Conservation (phyloP, 805 yeast genomes). For the Candida tallmaniae region DNA sequence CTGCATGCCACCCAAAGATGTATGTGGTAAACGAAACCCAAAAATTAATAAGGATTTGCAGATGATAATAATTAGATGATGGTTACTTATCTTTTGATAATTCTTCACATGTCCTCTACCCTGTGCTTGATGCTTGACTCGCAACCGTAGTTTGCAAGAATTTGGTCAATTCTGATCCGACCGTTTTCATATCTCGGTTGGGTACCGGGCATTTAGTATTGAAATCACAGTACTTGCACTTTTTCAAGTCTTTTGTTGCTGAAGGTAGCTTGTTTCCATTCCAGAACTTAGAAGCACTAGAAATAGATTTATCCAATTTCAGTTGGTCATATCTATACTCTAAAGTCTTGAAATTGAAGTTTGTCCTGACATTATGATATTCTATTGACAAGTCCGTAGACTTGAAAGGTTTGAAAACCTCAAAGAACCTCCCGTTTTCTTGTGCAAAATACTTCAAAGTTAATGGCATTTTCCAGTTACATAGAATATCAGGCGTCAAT, state of each 20-base stretch:
- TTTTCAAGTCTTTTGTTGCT: constrained; percentile 34
- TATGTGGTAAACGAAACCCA: constrained; percentile 42
- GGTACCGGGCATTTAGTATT: constrained; percentile 22
- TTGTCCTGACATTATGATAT: constrained; percentile 38
- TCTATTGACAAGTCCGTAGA: constrained; percentile 47
- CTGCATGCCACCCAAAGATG: constrained; percentile 30
- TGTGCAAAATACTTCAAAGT: constrained; percentile 56
- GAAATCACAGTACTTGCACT: constrained; percentile 57
- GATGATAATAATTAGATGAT: constrained; percentile 17
- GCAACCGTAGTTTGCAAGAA: constrained; percentile 4
- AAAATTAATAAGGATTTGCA: constrained; percentile 24
- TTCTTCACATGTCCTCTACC: constrained; percentile 22
- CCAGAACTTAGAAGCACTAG: constrained; percentile 49
- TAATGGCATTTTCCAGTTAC: constrained; percentile 48
- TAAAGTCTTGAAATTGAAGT: constrained; percentile 33
- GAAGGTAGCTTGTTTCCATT: constrained; percentile 50
- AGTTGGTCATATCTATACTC: constrained; percentile 33
- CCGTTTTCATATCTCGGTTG: constrained; percentile 10
- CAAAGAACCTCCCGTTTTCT: constrained; percentile 46
- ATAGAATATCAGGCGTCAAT: constrained; percentile 25
- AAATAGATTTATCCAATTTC: constrained; percentile 23
- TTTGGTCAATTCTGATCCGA: constrained; percentile 7
- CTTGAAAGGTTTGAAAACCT: constrained; percentile 29
- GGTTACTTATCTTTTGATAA: constrained; percentile 21
- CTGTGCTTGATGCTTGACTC: constrained; percentile 1